Conservation (phyloP, 352 stramenopile species). For the Pseudoperonospora humuli region DNA sequence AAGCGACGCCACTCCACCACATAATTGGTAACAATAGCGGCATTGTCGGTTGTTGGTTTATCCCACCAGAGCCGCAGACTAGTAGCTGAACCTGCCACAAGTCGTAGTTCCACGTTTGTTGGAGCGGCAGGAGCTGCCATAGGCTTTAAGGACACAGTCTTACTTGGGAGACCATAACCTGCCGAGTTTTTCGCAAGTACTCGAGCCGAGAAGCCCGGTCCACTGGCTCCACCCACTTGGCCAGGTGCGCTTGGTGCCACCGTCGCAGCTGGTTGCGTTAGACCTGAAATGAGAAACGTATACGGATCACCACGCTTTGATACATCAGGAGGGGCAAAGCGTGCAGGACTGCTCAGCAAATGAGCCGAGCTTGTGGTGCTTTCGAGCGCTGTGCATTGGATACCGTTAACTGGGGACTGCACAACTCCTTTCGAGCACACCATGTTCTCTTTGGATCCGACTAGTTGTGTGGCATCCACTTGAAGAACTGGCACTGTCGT, state of each 20-base stretch:
- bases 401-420: conserved; percentile 15
- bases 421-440: conserved; percentile 43
- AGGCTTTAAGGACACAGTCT: conserved; percentile 73
- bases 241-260: conserved; percentile 19
- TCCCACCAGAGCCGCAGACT: conserved; percentile 87
- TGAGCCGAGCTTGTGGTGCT: conserved; percentile 29
- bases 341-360: conserved; percentile 24
- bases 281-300: conserved; percentile 36
- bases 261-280: conserved; percentile 33
- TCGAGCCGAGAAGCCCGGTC: conserved; percentile 50
- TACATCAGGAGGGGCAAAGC: conserved; percentile 43
- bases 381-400: conserved; percentile 43
- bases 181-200: conserved; percentile 57
- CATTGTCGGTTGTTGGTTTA: conserved; percentile 73
- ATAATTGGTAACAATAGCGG: conserved; percentile 79
- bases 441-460: conserved; percentile 26
- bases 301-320: conserved; percentile 36
- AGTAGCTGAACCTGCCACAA: conserved; percentile 58
- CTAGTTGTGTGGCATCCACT: conserved; percentile 31
- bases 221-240: conserved; percentile 28
- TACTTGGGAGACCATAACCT: conserved; percentile 52
- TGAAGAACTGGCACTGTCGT: conserved; percentile 20
- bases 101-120: conserved; percentile 51
- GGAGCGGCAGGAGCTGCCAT: conserved; percentile 78
- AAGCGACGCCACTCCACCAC: conserved; percentile 74